Base-by-base conservation (phyloP, 495 filamentous ascomycete species). In the Podospora conica region DNA sequence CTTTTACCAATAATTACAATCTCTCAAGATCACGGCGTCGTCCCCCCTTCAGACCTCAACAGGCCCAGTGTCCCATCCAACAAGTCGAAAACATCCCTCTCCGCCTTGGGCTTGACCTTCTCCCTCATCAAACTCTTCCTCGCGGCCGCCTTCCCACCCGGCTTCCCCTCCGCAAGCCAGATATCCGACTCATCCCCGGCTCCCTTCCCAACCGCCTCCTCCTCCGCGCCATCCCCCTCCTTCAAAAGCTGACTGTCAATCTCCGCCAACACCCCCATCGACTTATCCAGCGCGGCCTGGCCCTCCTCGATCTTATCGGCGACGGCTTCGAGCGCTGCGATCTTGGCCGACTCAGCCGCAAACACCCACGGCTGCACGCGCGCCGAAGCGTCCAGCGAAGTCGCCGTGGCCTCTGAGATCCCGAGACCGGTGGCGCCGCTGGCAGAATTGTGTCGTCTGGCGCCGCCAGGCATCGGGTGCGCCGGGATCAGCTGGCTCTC, bases 401-500 rank as follows among this genome's bases (percentile, higher is more conserved):
- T 74, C 33, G 33, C n/a, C 40, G 29, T 12, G 0, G 40, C 15
- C 62, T 76, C 69, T 6, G 70, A 66, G 0, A 65, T 63, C 9
- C 68, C 66, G 9, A 72, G 58, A 0, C 71, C 73, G 25, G 70
- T 72, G 10, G 68, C 53, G 11, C 71, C 66, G 8, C 27, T 31
- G 0, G 64, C 70, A n/a, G 65, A 56, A 33, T 69, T 73, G 22
- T 61, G 62, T 18, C 72, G 67, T 15, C 53, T 33, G n/a, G n/a
- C n/a, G 1, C 67, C 60, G 10, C 71, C 71, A 1, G 82, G 78
- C 55, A 85, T 72, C 1, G 88, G 86, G 63, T 89, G 86, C 53
- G 83, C 80, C 0, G 85, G 86, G 1, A 91, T 81, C 5, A 92
- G 79, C 63, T 90, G 87, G 69, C 87, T 90, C 67, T 92, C 89